These are phyloP conservation scores for Ceratocystis papillata DNA, from an alignment of 2,329 filamentous ascomycete species.

Conservation along the genomic window DNA sequence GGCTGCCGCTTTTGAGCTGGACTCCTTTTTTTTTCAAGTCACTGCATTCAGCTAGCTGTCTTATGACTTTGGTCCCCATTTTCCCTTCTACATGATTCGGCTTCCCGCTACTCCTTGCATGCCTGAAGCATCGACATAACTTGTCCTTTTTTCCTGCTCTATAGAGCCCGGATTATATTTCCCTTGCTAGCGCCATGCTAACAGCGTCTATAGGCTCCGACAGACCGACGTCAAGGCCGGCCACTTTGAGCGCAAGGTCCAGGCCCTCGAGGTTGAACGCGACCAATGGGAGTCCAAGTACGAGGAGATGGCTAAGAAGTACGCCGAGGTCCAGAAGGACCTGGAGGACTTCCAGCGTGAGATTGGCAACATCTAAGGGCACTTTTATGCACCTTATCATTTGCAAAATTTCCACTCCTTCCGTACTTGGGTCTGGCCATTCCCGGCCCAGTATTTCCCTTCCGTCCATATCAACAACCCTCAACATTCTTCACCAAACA, in stretches of 20 bases:
- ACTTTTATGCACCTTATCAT: conserved; percentile 24
- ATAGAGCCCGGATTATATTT: background rate
- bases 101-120: background rate
- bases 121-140: background rate
- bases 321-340: conserved; percentile 73
- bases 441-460: background rate
- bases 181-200: background rate
- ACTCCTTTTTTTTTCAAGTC: no score
- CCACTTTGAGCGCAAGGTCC: conserved; percentile 98
- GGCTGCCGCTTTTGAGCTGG: background rate
- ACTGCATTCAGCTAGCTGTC: background rate
- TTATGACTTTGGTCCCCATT: background rate
- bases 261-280: conserved; percentile 82
- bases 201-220: conserved; percentile 57
- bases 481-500: background rate
- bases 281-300: conserved; percentile 97
- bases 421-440: background rate
- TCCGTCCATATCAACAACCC: background rate
- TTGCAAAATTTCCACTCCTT: conserved; percentile 17
- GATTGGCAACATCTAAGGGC: conserved; percentile 77
- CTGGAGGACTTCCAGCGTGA: conserved; percentile 81
- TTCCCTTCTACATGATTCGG: background rate
- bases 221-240: conserved; percentile 99
- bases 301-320: conserved; percentile 93
- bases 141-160: background rate